phyloP scores from a whole-genome alignment of 1,284 basidiomycete species.

The Leccinum subrobustum region DNA sequence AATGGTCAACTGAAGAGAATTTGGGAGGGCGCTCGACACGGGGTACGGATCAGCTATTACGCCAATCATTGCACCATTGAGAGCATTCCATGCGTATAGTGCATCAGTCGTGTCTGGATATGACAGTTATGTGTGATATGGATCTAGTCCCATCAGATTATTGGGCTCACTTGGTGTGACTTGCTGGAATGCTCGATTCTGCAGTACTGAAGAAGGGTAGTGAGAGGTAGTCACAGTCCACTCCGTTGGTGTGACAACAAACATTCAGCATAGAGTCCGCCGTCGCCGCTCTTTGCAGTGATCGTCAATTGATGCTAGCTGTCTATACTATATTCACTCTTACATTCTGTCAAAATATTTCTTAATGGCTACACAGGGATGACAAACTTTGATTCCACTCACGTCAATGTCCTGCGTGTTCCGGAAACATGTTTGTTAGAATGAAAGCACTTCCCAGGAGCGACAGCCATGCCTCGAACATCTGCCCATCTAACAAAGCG shows the following conservation, averaged over 20 bases:
- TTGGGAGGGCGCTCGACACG: slow-evolving; percentile 61
- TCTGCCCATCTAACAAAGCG: slow-evolving; percentile 42
- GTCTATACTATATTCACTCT: neutral
- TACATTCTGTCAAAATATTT: slow-evolving; percentile 8
- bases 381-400: slow-evolving; percentile 20
- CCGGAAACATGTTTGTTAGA: neutral
- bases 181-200: slow-evolving; percentile 57
- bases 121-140: neutral
- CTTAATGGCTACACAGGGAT: neutral
- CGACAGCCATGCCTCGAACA: slow-evolving; percentile 46
- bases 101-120: slow-evolving; percentile 45
- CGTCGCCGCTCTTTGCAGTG: slow-evolving; percentile 48
- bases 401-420: slow-evolving; percentile 48
- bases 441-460: neutral
- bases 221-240: neutral
- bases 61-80: slow-evolving; percentile 47
- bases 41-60: slow-evolving; percentile 52
- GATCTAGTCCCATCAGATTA: neutral
- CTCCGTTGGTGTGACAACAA: slow-evolving; percentile 10
- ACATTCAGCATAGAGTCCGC: slow-evolving; percentile 57
- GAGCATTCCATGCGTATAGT: slow-evolving; percentile 53
- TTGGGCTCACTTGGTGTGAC: slow-evolving; percentile 43
- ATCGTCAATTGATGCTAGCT: slow-evolving; percentile 1
- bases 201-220: slow-evolving; percentile 39
- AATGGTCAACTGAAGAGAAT: slow-evolving; percentile 55